Percentiles rank a stretch among this genome's conserved stretches.
Conservation (phyloP, 768 basidiomycete genomes). For the Udeniomyces megalosporus region DNA sequence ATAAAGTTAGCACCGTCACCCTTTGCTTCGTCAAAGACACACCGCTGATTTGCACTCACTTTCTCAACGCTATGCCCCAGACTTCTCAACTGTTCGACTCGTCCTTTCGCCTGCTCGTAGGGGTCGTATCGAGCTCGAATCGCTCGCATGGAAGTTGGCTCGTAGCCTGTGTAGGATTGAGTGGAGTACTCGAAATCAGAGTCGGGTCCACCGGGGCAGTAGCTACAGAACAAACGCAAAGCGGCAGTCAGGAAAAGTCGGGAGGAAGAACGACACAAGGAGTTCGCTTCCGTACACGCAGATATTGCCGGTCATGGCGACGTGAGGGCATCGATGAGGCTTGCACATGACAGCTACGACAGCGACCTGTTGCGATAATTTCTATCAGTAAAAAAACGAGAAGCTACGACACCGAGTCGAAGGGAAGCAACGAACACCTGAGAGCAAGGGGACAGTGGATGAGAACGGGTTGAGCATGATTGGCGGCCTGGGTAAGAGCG, state of each 20-base stretch:
- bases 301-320: constrained; percentile 99
- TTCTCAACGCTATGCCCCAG: constrained; percentile 97
- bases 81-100: constrained; percentile 87
- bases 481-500: neutral
- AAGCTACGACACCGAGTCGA: neutral
- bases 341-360: constrained; percentile 99
- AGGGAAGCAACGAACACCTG: neutral
- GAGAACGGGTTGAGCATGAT: neutral
- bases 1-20: too few relatives aligned
- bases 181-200: constrained; percentile 99
- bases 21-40: neutral
- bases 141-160: constrained; percentile 97
- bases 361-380: constrained; percentile 60
- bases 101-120: constrained; percentile 87
- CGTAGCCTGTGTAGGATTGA: constrained; percentile 68
- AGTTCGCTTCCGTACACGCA: too few relatives aligned
- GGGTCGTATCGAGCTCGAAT: constrained; percentile 94
- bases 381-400: too few relatives aligned
- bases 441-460: neutral
- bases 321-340: constrained; percentile 97
- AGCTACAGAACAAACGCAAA: constrained; percentile 24
- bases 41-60: constrained; percentile 16
- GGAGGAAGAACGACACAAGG: too few relatives aligned
- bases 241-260: constrained; percentile 49
- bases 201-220: constrained; percentile 96